These are phyloP conservation scores for Sugiyamaella xylanicola DNA, from an alignment of 1,139 yeast genomes.

Conservation along the genomic window DNA sequence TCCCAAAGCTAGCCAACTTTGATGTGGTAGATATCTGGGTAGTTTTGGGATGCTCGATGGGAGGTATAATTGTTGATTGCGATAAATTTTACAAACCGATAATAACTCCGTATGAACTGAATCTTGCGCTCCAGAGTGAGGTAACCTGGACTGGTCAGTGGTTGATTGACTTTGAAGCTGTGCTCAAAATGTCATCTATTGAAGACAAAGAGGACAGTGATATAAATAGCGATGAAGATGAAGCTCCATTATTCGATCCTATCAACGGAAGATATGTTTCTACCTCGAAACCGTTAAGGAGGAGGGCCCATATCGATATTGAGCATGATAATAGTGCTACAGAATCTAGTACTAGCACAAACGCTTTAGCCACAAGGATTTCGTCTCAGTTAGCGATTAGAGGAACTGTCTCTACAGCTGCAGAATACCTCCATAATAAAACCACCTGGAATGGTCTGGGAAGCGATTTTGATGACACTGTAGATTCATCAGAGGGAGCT, in stretches of 20 bases:
- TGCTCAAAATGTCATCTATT: slow-evolving; percentile 42
- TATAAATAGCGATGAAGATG: slow-evolving; percentile 45
- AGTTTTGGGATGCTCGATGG: slow-evolving; percentile 89
- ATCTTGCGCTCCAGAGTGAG: slow-evolving; percentile 73
- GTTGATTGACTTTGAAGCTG: slow-evolving; percentile 74
- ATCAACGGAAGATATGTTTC: slow-evolving; percentile 78
- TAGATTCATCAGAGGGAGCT: slow-evolving; percentile 50
- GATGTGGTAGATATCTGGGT: slow-evolving; percentile 94
- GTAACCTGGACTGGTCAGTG: slow-evolving; percentile 90
- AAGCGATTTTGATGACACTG: slow-evolving; percentile 59
- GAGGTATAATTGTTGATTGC: slow-evolving; percentile 84
- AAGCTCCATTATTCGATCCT: slow-evolving; percentile 81
- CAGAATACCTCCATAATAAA: slow-evolving; percentile 68
- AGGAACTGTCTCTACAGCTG: slow-evolving; percentile 88
- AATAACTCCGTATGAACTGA: slow-evolving; percentile 88
- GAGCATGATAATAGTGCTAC: slow-evolving; percentile 40
- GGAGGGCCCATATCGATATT: slow-evolving; percentile 64
- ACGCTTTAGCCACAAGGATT: slow-evolving; percentile 58
- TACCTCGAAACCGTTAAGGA: slow-evolving; percentile 71
- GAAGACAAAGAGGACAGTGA: slow-evolving; percentile 37
- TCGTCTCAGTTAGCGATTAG: slow-evolving; percentile 65
- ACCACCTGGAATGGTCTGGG: slow-evolving; percentile 87
- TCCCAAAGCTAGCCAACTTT: slow-evolving; percentile 93
- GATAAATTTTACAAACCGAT: slow-evolving; percentile 86
- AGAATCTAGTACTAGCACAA: slow-evolving; percentile 27